Evolutionary conservation across 371 early-diverging fungal genomes (phyloP).

Genomic region (Syncephalastrum racemosum): DNA sequence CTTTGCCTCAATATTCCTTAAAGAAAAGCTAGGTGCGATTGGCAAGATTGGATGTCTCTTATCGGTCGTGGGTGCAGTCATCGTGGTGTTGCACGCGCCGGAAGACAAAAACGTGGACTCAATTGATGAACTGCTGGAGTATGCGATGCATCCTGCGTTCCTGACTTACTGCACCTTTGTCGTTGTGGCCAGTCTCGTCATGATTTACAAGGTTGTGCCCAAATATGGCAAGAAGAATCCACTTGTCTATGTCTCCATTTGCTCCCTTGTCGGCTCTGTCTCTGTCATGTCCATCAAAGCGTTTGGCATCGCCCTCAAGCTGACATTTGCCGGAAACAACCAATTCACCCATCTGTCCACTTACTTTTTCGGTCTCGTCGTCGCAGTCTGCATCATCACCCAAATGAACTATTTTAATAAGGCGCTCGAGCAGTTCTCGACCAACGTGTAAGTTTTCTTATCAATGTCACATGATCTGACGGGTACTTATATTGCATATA

Average conservation of each 20-base stretch:
- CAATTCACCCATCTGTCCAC: slow-evolving; percentile 87
- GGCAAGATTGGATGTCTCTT: slow-evolving; percentile 89
- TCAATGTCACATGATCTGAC: background rate
- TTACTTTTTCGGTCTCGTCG: slow-evolving; percentile 80
- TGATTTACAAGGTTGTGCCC: slow-evolving; percentile 83
- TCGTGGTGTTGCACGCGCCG: slow-evolving; percentile 89
- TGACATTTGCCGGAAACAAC: slow-evolving; percentile 89
- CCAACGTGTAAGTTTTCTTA: slow-evolving; percentile 64
- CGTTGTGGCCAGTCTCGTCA: slow-evolving; percentile 54
- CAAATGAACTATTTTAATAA: slow-evolving; percentile 98
- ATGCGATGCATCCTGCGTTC: slow-evolving; percentile 78
- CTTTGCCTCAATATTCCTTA: slow-evolving; percentile 50
- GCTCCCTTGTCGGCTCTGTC: slow-evolving; percentile 85
- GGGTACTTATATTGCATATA: slow-evolving; percentile 5
- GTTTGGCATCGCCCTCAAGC: slow-evolving; percentile 87
- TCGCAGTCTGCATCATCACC: slow-evolving; percentile 79
- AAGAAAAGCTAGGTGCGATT: slow-evolving; percentile 76
- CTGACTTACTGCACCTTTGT: slow-evolving; percentile 74
- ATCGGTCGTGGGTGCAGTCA: slow-evolving; percentile 84
- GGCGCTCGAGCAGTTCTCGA: slow-evolving; percentile 86
- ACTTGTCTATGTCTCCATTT: slow-evolving; percentile 87
- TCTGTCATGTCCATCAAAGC: slow-evolving; percentile 92
- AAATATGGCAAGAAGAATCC: slow-evolving; percentile 76
- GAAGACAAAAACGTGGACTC: slow-evolving; percentile 75
- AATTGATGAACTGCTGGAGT: slow-evolving; percentile 64